Percentiles rank a stretch among this genome's conserved stretches.
phyloP scores from a whole-genome alignment of 192 early-diverging fungal species.

The Rhizophagus clarus region DNA sequence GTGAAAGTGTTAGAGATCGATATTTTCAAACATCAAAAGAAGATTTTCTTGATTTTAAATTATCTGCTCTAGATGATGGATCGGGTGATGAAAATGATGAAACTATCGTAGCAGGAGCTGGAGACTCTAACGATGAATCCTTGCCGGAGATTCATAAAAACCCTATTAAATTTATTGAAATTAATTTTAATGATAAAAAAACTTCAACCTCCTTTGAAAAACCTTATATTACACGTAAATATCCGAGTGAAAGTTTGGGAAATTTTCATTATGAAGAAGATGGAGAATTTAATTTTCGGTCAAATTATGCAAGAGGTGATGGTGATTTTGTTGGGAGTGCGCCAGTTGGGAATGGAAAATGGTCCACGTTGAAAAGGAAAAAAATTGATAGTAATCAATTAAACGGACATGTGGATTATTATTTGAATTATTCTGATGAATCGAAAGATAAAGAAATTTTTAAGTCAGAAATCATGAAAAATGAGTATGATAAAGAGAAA shows the following conservation, averaged over 20 bases:
- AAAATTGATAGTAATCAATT: background rate
- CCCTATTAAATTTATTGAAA: background rate
- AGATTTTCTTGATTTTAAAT: background rate
- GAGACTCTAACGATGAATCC: background rate
- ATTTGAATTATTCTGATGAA: background rate
- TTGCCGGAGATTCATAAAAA: background rate
- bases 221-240: background rate
- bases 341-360: constrained; percentile 9
- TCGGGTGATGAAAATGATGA: background rate
- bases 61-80: background rate
- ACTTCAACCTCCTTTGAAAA: background rate
- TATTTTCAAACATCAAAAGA: constrained; percentile 16
- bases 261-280: background rate
- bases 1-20: constrained; percentile 6
- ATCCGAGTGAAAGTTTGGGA: background rate
- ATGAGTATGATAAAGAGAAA: background rate
- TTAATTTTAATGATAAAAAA: background rate
- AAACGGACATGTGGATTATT: background rate
- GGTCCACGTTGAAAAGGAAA: constrained; percentile 12
- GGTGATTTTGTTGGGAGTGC: constrained; percentile 9
- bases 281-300: background rate
- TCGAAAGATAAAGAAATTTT: background rate
- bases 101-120: background rate
- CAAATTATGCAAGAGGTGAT: background rate
- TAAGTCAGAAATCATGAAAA: background rate